Conservation (phyloP, 441 rosid genomes). For the Hura crepitans region DNA sequence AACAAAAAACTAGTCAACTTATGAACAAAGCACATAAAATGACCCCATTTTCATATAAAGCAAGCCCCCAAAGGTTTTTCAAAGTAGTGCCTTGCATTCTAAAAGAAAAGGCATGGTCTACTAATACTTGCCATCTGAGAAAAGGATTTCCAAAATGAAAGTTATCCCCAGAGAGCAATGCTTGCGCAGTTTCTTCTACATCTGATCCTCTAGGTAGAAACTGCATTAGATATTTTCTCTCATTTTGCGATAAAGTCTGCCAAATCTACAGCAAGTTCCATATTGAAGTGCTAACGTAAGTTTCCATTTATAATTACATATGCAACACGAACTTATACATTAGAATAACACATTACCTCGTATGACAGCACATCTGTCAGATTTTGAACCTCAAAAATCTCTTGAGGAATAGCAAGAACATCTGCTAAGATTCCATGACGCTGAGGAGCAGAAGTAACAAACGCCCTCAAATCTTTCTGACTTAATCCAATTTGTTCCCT, state of each 20-base stretch:
- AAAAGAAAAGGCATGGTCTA: slow-evolving; percentile 7
- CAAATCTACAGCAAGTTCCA: slow-evolving; percentile 55
- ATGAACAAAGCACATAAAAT: neutral
- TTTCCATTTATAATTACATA: slow-evolving; percentile 6
- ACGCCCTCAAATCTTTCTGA: slow-evolving; percentile 59
- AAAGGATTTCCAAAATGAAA: slow-evolving; percentile 84
- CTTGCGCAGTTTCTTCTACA: slow-evolving; percentile 52
- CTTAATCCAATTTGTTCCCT: slow-evolving; percentile 80
- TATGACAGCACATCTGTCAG: slow-evolving; percentile 58
- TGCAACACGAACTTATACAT: neutral
- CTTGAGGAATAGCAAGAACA: slow-evolving; percentile 59
- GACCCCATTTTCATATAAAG: neutral
- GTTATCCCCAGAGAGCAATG: slow-evolving; percentile 71
- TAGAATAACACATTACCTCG: slow-evolving; percentile 47
- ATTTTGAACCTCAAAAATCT: slow-evolving; percentile 66
- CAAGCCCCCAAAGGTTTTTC: neutral
- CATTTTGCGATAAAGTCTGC: slow-evolving; percentile 67
- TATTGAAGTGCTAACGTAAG: slow-evolving; percentile 16
- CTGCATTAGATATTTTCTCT: slow-evolving; percentile 61
- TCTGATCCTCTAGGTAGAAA: slow-evolving; percentile 71
- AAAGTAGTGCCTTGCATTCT: neutral
- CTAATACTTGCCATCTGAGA: slow-evolving; percentile 61
- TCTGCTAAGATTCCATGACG: slow-evolving; percentile 51
- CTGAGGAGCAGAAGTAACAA: slow-evolving; percentile 40
- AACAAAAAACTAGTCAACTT: neutral